Evolutionary conservation across 768 basidiomycete genomes (phyloP).

Genomic region (Candolleomyces efflorescens): DNA sequence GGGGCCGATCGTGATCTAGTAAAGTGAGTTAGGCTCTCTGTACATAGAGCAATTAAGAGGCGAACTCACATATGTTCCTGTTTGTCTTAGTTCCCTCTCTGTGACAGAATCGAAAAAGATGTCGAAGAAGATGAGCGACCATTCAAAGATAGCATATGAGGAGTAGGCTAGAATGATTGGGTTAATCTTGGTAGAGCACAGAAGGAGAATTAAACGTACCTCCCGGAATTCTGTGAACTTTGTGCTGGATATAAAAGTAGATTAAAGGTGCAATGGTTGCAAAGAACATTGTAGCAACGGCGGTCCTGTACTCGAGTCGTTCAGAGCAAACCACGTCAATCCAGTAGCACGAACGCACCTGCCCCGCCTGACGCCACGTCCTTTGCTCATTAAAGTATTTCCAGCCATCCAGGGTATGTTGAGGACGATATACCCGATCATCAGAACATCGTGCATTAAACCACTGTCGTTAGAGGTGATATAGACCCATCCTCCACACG

Average conservation of each 20-base stretch:
- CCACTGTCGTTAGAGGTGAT: slow-evolving; percentile 84
- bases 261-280: slow-evolving; percentile 64
- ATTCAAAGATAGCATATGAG: slow-evolving; percentile 82
- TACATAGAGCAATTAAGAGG: background rate
- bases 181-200: slow-evolving; percentile 1
- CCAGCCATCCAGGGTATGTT: slow-evolving; percentile 91
- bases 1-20: slow-evolving; percentile 25
- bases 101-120: slow-evolving; percentile 68
- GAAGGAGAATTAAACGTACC: slow-evolving; percentile 37
- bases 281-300: slow-evolving; percentile 55
- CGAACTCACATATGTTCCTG: slow-evolving; percentile 46
- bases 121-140: slow-evolving; percentile 75
- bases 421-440: slow-evolving; percentile 82
- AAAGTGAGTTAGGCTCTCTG: background rate
- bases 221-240: slow-evolving; percentile 73
- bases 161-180: slow-evolving; percentile 63
- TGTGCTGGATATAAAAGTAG: slow-evolving; percentile 85
- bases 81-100: slow-evolving; percentile 52
- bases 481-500: slow-evolving; percentile 91
- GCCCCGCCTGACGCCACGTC: slow-evolving; percentile 38
- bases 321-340: slow-evolving; percentile 31
- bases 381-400: slow-evolving; percentile 53
- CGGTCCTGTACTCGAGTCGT: background rate
- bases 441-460: slow-evolving; percentile 79
- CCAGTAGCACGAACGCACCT: slow-evolving; percentile 53